A percentile compares a stretch with the other conserved stretches of the same genome.
These are phyloP conservation scores for Hymenoscyphus fraxineus DNA, from an alignment of 2,329 filamentous ascomycete genomes.

Conservation along the genomic window DNA sequence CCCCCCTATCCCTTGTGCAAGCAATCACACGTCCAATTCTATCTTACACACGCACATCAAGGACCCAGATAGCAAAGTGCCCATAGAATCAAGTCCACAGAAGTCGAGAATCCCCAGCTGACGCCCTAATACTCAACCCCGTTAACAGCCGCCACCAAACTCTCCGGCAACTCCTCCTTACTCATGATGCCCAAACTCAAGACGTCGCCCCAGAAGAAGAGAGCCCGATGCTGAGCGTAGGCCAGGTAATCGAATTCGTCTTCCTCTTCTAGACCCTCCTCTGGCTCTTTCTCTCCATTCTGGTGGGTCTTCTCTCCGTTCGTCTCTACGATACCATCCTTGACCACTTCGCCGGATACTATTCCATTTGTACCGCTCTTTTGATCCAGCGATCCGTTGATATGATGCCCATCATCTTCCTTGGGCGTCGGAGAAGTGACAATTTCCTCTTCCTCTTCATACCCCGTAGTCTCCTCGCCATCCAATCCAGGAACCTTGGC, in stretches of 20 bases:
- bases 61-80: too few relatives aligned
- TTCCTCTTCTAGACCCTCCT: conserved; percentile 37
- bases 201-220: conserved; percentile 94
- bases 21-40: too few relatives aligned
- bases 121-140: conserved; percentile 56
- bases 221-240: conserved; percentile 84
- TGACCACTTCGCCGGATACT: background rate
- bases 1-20: too few relatives aligned
- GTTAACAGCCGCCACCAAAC: conserved; percentile 64
- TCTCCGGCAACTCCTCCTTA: conserved; percentile 69
- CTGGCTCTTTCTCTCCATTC: conserved; percentile 15
- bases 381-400: background rate
- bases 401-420: background rate
- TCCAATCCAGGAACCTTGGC: conserved; percentile 73
- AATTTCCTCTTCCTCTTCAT: background rate
- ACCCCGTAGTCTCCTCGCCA: background rate
- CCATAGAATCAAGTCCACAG: background rate
- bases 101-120: background rate
- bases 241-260: conserved; percentile 90
- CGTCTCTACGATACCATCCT: background rate
- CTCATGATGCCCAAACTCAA: conserved; percentile 71
- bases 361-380: background rate
- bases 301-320: conserved; percentile 2
- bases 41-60: too few relatives aligned
- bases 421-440: background rate